Evolutionary conservation across 352 stramenopile genomes (phyloP), one percentile per base, ranked within the genome.

Genomic region (Pythium folliculosum): DNA sequence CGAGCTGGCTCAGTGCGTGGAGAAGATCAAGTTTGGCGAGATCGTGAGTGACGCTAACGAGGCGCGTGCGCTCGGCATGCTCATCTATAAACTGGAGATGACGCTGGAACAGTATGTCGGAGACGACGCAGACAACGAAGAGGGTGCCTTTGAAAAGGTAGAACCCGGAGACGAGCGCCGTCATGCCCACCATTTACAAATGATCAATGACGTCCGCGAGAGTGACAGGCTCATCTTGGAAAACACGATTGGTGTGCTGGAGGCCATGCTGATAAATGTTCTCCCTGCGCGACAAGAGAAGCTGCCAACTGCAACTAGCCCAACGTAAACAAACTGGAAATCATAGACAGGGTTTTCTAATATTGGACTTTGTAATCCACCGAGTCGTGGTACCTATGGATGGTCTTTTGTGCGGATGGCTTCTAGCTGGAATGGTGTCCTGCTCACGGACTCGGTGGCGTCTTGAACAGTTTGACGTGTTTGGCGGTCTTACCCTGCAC

Each of bases 391-490:
- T 19, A 32, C 5, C 27, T 32, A 32, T 6, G 27, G 27, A 32
- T 32, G n/a, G n/a, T n/a, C n/a, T n/a, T n/a, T n/a, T n/a, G n/a
- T n/a, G n/a, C n/a, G n/a, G n/a, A n/a, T n/a, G n/a, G n/a, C n/a
- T n/a, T n/a, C n/a, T n/a, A n/a, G n/a, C n/a, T n/a, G n/a, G n/a
- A n/a, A n/a, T 56, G 22, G 55, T 25, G 37, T 9, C 13, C 32
- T 58, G 38, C 32, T 65, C 27, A 65, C 44, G 77, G 84, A 37
- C 76, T 35, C 17, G 70, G 54, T 21, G 82, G 82, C 0, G 73
- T 73, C 48, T 89, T 88, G 75, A 81, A 93, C 54, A 91, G 77
- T 63, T 91, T 93, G 71, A 79, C 67, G 35, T 85, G 70, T 54
- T 93, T 93, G 66, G 67, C 77, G 45, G 73, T 77, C 52, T 86